Base-by-base conservation (phyloP, 257 asterid species). In the Lavandula angustifolia region DNA sequence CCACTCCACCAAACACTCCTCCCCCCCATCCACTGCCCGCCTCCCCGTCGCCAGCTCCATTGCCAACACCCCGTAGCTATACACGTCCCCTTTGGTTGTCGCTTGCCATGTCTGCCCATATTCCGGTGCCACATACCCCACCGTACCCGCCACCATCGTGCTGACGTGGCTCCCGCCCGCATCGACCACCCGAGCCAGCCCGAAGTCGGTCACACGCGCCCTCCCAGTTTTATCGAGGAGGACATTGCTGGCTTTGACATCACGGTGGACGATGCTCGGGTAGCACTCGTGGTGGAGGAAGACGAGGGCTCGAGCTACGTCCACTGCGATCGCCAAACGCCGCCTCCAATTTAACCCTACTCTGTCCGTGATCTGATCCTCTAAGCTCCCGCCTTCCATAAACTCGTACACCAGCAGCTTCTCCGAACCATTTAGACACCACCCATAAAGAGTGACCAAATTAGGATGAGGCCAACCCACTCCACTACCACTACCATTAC, bases 11-110 rank as follows among this genome's bases (percentile, higher is more conserved):
- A 92, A 60, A 49, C 96, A 87, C 72, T 92, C 99, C 61, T 92
- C 97, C 3, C 92, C 97, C 3, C 90, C 99, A 4, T 92, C 98
- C 68, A 92, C 87, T 0, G 97, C 96, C 52, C 90, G 75, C 42
- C 97, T 74, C 68, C 95, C 88, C 0, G 99, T 81, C n/a, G 99
- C 99, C 57, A 92, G 78, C 84, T 92, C 99, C 99, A 92, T 89
- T 0, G 77, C 86, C 44, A 92, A 76, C 64, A 92, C 95, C 0
- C 99, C 99, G 3, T 75, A 92, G 75, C 99, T 92, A 66, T 92
- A 92, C 38, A 92, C 96, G 13, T 89, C 99, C 5, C 99, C 99
- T 34, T 89, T 92, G 0, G 99, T 92, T 0, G 99, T 87, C 6
- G 99, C 99, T 17, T 84, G 87, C 99, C 95, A 87, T 9, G 85